Evolutionary conservation across 331 rosid species (phyloP).

Genomic region (Spiraea crenata): DNA sequence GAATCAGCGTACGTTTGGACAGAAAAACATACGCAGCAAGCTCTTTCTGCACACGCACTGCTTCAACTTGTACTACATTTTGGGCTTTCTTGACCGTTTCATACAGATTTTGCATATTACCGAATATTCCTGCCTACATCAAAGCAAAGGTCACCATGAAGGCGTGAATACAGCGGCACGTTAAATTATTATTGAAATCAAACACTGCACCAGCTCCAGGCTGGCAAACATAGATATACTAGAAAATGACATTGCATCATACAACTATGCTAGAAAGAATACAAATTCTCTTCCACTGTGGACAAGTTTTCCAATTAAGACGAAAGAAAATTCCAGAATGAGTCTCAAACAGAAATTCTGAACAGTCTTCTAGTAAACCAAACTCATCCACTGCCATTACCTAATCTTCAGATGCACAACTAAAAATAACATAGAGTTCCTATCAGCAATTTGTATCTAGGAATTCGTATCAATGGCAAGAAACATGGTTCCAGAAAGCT

Average conservation of each 20-base stretch:
- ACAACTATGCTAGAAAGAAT: not conserved
- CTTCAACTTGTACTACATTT: constrained; percentile 78
- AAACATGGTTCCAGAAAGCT: too few species aligned
- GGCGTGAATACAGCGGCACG: not conserved
- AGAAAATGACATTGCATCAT: not conserved
- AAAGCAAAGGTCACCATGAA: not conserved
- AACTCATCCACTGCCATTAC: not conserved
- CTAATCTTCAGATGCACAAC: not conserved
- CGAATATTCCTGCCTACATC: constrained; percentile 66
- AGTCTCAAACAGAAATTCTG: not conserved
- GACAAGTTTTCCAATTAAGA: not conserved
- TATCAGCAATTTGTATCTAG: not conserved
- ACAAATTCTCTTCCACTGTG: not conserved
- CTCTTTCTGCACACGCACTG: constrained; percentile 76
- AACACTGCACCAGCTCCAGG: not conserved
- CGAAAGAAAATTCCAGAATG: not conserved
- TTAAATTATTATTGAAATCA: not conserved
- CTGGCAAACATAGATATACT: not conserved
- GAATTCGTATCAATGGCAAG: too few species aligned
- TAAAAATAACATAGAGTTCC: not conserved
- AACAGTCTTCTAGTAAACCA: not conserved
- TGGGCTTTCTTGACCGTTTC: constrained; percentile 83
- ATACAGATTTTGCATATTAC: constrained; percentile 78
- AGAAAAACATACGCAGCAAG: constrained; percentile 55
- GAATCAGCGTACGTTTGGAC: not conserved